phyloP scores from a whole-genome alignment of 2,329 filamentous ascomycete species.

The Grosmannia huntii region DNA sequence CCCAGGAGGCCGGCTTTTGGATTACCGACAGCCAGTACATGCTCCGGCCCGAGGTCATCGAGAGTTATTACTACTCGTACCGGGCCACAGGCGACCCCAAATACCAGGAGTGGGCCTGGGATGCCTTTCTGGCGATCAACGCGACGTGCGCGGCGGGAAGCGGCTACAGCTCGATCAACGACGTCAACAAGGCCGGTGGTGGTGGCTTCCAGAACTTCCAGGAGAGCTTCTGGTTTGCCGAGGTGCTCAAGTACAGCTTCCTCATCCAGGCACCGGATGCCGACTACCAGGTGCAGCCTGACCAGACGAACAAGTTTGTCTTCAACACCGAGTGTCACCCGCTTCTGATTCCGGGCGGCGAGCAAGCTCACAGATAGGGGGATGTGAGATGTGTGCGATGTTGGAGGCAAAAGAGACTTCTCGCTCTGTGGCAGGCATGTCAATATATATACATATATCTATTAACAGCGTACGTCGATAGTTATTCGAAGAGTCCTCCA shows the following conservation, averaged over 20 bases:
- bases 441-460: too few species aligned
- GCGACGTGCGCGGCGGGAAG: slow-evolving; percentile 47
- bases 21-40: slow-evolving; percentile 48
- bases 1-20: slow-evolving; percentile 57
- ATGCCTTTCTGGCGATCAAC: slow-evolving; percentile 59
- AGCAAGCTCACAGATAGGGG: not conserved
- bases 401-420: not conserved
- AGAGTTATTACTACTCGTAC: slow-evolving; percentile 80
- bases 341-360: slow-evolving; percentile 3
- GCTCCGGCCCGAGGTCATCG: slow-evolving; percentile 69
- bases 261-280: slow-evolving; percentile 54
- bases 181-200: slow-evolving; percentile 53
- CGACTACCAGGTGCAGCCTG: slow-evolving; percentile 33
- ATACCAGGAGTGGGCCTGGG: slow-evolving; percentile 79
- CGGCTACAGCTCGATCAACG: slow-evolving; percentile 51
- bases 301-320: slow-evolving; percentile 32
- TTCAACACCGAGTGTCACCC: slow-evolving; percentile 39
- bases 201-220: slow-evolving; percentile 56
- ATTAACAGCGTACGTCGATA: too few species aligned
- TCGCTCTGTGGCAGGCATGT: too few species aligned
- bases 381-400: not conserved
- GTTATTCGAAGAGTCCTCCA: too few species aligned
- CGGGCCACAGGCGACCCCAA: slow-evolving; percentile 60
- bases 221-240: slow-evolving; percentile 81
- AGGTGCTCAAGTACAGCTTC: slow-evolving; percentile 77